phyloP scores from a whole-genome alignment of 202 grass and related monocot genomes.

The Saccharum hybrid region DNA sequence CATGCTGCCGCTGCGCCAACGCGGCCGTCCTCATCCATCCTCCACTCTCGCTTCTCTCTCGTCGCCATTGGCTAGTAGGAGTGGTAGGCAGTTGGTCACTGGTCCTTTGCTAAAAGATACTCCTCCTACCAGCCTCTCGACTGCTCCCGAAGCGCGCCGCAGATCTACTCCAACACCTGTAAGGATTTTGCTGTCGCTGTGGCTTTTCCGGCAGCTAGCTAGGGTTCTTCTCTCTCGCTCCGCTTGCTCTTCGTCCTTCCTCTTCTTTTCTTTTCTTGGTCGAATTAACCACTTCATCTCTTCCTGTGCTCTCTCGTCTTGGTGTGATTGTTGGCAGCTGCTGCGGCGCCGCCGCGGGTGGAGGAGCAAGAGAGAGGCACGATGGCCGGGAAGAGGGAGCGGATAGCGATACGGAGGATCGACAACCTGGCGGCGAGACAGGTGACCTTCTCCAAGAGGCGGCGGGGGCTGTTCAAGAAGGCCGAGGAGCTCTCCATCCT shows the following conservation, averaged over 20 bases:
- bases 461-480: constrained; percentile 83
- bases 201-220: not conserved
- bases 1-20: not conserved
- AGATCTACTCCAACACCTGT: constrained; percentile 54
- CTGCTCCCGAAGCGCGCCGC: constrained; percentile 22
- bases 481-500: constrained; percentile 81
- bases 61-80: constrained; percentile 46
- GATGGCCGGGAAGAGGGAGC: constrained; percentile 68
- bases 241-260: not conserved
- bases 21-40: constrained; percentile 3
- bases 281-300: not conserved
- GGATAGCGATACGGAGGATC: constrained; percentile 74
- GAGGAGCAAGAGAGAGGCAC: not conserved
- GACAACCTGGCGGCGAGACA: constrained; percentile 71
- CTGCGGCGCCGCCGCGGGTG: not conserved
- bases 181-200: constrained; percentile 2
- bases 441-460: constrained; percentile 80
- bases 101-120: constrained; percentile 26
- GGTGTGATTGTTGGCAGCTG: not conserved
- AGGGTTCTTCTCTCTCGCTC: constrained; percentile 39
- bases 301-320: not conserved
- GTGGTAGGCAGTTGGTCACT: constrained; percentile 3
- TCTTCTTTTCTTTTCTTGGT: too few species aligned
- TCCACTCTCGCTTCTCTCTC: not conserved
- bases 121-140: not conserved